Conservation (phyloP, 2,329 filamentous ascomycete genomes). For the Chaetomium olivaceum region DNA sequence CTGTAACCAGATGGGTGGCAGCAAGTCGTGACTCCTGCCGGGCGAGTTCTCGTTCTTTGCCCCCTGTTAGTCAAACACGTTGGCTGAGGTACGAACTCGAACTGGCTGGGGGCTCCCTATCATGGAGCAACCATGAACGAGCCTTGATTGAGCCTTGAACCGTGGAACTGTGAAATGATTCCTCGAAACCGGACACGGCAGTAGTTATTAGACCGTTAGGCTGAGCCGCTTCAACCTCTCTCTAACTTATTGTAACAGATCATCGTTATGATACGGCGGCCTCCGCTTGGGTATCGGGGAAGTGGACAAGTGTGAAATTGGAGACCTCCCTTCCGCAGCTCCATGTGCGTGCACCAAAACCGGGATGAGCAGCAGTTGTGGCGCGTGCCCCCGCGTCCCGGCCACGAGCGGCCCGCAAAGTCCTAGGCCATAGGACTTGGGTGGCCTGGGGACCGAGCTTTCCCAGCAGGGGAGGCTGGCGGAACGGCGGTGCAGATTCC, state of each 20-base stretch:
- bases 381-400: conserved; percentile 22
- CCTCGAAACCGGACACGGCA: background rate
- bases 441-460: background rate
- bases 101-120: no score
- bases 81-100: background rate
- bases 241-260: background rate
- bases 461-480: conserved; percentile 13
- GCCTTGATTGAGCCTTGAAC: no score
- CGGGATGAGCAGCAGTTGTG: background rate
- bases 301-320: conserved; percentile 20
- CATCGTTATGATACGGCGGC: conserved; percentile 11
- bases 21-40: background rate
- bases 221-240: conserved; percentile 16
- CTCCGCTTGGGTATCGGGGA: conserved; percentile 12
- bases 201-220: background rate
- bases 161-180: background rate
- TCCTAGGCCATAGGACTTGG: conserved; percentile 30
- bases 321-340: conserved; percentile 18
- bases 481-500: background rate
- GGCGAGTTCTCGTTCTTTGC: background rate
- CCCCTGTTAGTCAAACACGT: background rate
- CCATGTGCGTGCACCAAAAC: background rate
- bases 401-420: conserved; percentile 24
- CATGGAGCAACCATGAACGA: no score
- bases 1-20: conserved; percentile 2